A percentile compares a stretch with the other conserved stretches of the same genome.
Evolutionary conservation across 1,139 yeast species (phyloP).

Genomic region (Kurtzmaniella natalensis): DNA sequence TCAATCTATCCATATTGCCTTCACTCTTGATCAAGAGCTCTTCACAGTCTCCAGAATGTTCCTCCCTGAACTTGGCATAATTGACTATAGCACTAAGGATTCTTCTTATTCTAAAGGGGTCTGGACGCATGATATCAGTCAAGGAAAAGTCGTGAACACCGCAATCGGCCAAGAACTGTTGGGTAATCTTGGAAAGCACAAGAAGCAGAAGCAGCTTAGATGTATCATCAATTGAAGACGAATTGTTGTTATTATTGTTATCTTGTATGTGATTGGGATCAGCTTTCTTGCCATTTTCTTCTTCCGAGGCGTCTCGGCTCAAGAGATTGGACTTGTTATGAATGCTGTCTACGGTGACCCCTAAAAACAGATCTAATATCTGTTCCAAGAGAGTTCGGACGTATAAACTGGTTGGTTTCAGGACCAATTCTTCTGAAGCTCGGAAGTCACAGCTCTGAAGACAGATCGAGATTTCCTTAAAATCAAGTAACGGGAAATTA

Average conservation of each 20-base stretch:
- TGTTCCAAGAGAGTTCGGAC: constrained; percentile 63
- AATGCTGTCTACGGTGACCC: constrained; percentile 47
- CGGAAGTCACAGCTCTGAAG: constrained; percentile 60
- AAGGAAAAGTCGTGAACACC: constrained; percentile 77
- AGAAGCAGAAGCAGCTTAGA: constrained; percentile 41
- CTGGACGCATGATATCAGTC: constrained; percentile 65
- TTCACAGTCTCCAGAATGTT: constrained; percentile 66
- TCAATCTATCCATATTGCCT: constrained; percentile 36
- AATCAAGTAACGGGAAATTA: constrained; percentile 63
- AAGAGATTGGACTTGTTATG: constrained; percentile 18
- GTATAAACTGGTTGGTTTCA: constrained; percentile 63
- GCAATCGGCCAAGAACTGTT: constrained; percentile 61
- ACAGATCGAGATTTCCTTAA: constrained; percentile 58
- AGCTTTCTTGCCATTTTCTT: constrained; percentile 8
- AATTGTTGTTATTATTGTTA: not conserved
- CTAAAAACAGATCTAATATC: constrained; percentile 66
- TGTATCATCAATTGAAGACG: constrained; percentile 16
- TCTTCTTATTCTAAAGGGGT: constrained; percentile 56
- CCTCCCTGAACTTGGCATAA: constrained; percentile 80
- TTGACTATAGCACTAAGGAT: constrained; percentile 80
- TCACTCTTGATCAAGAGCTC: constrained; percentile 56
- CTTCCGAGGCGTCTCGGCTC: constrained; percentile 5
- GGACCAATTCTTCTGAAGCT: constrained; percentile 59
- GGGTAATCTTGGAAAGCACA: constrained; percentile 56
- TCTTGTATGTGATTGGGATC: constrained; percentile 10